Evolutionary conservation across 805 yeast genomes (phyloP).

Genomic region (Candida saitoana): DNA sequence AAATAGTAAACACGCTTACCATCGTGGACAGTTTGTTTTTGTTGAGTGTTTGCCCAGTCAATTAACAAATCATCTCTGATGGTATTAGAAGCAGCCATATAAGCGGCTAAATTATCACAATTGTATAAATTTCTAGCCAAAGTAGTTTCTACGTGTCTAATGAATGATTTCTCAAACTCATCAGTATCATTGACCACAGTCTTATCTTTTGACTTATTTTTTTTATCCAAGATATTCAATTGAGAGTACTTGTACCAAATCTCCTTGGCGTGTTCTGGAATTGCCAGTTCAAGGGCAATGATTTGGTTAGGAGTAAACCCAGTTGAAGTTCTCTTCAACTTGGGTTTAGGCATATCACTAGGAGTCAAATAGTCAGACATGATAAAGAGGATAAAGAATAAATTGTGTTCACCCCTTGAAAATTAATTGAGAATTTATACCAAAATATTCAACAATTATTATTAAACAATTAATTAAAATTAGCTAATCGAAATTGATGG

Average conservation of each 20-base stretch:
- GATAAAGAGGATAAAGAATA: constrained; percentile 1
- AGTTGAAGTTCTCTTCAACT: constrained; percentile 71
- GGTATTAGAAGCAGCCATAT: constrained; percentile 79
- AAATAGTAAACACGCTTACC: constrained; percentile 83
- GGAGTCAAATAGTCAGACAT: constrained; percentile 40
- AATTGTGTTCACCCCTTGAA: neutral
- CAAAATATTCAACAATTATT: too few relatives aligned
- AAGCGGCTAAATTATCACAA: constrained; percentile 89
- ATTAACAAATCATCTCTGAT: constrained; percentile 75
- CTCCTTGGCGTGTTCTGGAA: constrained; percentile 74
- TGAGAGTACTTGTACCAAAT: constrained; percentile 72
- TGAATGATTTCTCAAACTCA: constrained; percentile 63
- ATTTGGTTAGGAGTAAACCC: constrained; percentile 92
- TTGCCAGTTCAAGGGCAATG: constrained; percentile 71
- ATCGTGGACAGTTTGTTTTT: constrained; percentile 75
- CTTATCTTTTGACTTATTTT: constrained; percentile 17
- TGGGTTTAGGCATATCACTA: constrained; percentile 34
- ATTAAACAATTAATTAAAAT: too few relatives aligned
- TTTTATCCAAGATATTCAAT: constrained; percentile 24
- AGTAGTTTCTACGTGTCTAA: constrained; percentile 84
- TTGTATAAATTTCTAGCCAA: constrained; percentile 89
- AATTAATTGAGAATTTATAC: too few relatives aligned
- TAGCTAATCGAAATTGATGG: too few relatives aligned
- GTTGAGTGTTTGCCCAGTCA: constrained; percentile 93
- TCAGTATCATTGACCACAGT: constrained; percentile 31